These are phyloP conservation scores for Picea glauca DNA, from an alignment of 75 land plant genomes.

Conservation along the genomic window DNA sequence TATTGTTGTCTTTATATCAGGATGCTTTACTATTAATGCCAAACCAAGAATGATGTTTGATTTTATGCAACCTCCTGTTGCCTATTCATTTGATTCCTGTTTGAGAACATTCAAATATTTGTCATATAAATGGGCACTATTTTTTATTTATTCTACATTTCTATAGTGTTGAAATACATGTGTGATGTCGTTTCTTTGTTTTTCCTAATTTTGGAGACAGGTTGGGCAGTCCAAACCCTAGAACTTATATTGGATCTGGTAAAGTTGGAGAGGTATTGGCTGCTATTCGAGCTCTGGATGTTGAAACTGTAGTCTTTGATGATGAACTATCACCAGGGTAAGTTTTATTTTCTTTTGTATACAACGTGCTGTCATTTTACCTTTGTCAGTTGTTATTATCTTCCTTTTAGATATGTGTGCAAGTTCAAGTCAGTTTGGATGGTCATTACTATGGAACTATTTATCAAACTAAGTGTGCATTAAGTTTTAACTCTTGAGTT, in stretches of 20 bases:
- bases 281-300: conserved; percentile 76
- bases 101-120: background rate
- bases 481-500: background rate
- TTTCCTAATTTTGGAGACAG: conserved; percentile 30
- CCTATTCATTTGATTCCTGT: background rate
- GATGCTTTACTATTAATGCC: background rate
- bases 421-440: background rate
- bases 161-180: background rate
- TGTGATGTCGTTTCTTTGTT: background rate
- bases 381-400: background rate
- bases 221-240: conserved; percentile 77
- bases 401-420: background rate
- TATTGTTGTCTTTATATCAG: background rate
- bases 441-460: background rate
- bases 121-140: background rate
- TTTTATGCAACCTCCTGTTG: background rate
- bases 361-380: background rate
- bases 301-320: conserved; percentile 95
- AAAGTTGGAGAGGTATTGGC: conserved; percentile 83
- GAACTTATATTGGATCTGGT: conserved; percentile 93
- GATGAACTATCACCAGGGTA: conserved; percentile 96
- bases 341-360: conserved; percentile 7
- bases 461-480: background rate
- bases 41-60: background rate
- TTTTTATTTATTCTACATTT: background rate